A percentile compares a stretch with the other conserved stretches of the same genome.
These are phyloP conservation scores for Hypoxylon crocopeplum DNA, from an alignment of 495 filamentous ascomycete genomes.

Conservation along the genomic window DNA sequence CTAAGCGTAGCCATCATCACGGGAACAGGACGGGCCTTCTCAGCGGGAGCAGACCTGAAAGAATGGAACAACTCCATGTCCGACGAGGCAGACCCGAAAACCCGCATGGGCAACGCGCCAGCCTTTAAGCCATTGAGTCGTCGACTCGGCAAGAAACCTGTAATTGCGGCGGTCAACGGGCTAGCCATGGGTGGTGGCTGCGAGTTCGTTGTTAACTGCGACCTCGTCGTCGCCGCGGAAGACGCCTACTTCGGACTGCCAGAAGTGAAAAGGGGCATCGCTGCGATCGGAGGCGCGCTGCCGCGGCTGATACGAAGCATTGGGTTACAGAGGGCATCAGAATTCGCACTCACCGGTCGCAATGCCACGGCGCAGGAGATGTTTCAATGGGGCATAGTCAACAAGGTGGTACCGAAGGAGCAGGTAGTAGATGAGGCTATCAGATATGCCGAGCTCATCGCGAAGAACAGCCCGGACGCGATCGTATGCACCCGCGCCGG, in stretches of 20 bases:
- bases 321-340: conserved; percentile 72
- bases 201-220: conserved; percentile 76
- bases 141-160: conserved; percentile 66
- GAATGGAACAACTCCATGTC: conserved; percentile 50
- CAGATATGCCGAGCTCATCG: conserved; percentile 59
- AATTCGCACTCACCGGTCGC: conserved; percentile 76
- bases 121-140: conserved; percentile 60
- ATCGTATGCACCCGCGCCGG: conserved; percentile 73
- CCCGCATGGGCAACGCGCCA: conserved; percentile 57
- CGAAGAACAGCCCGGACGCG: conserved; percentile 73
- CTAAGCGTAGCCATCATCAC: conserved; percentile 60
- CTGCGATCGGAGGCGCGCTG: conserved; percentile 75
- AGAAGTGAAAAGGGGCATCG: conserved; percentile 75
- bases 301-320: conserved; percentile 73
- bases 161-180: conserved; percentile 83
- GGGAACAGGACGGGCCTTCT: conserved; percentile 59
- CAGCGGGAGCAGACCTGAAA: conserved; percentile 64
- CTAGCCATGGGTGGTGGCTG: conserved; percentile 77
- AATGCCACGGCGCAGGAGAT: conserved; percentile 68
- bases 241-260: conserved; percentile 70
- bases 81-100: conserved; percentile 40
- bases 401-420: conserved; percentile 65
- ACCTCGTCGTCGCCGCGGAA: conserved; percentile 71
- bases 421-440: conserved; percentile 61
- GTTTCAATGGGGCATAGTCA: conserved; percentile 74